Conservation (phyloP, 768 basidiomycete genomes). For the Psilocybe azurescens region DNA sequence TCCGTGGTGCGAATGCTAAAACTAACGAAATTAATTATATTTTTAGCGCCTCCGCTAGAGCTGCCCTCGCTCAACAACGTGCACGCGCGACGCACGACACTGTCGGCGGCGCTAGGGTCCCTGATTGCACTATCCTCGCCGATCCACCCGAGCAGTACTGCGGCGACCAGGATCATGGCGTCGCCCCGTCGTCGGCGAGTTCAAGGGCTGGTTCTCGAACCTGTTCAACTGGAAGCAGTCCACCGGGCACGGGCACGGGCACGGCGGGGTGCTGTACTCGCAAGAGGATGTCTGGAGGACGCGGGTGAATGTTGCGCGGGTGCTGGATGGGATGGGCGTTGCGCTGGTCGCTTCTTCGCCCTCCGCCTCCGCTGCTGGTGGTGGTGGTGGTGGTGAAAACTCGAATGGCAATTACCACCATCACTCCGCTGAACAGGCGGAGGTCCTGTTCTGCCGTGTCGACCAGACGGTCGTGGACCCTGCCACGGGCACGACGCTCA, state of each 20-base stretch:
- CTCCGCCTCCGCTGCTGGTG: too few relatives aligned
- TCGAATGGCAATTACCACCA: background rate
- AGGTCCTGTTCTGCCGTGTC: conserved; percentile 51
- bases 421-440: conserved; percentile 18
- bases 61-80: conserved; percentile 49
- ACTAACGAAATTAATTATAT: background rate
- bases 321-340: conserved; percentile 72
- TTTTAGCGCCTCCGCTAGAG: conserved; percentile 61
- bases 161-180: conserved; percentile 43
- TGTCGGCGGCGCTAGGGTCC: conserved; percentile 48
- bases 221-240: conserved; percentile 90
- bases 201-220: conserved; percentile 95
- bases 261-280: conserved; percentile 56
- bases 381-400: too few relatives aligned
- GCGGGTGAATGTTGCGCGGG: conserved; percentile 62
- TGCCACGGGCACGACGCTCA: conserved; percentile 57
- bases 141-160: conserved; percentile 32
- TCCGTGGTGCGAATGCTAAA: background rate
- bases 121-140: conserved; percentile 50
- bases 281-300: conserved; percentile 61
- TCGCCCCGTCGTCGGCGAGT: conserved; percentile 84
- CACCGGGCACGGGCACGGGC: conserved; percentile 37
- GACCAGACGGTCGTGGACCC: conserved; percentile 51
- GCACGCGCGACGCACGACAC: conserved; percentile 40
- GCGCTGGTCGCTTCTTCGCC: conserved; percentile 32